Base-by-base conservation (phyloP, 192 early-diverging fungal species). In the Gonapodya sp. region DNA sequence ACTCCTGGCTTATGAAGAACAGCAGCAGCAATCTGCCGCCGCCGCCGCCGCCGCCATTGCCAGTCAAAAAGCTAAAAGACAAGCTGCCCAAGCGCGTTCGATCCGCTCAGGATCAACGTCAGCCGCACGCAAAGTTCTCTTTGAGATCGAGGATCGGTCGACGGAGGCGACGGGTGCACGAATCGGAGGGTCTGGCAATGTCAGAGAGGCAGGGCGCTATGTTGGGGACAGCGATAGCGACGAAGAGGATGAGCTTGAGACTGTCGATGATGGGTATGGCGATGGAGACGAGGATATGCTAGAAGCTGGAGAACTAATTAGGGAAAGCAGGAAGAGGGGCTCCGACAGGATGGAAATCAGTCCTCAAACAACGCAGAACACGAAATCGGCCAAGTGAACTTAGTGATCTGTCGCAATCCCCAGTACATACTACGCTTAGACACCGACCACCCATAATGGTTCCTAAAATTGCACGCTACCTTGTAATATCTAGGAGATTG, bases 1-100 rank as follows among this genome's bases (percentile, higher is more conserved):
- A 35, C 81, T 86, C 31, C 84, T 91, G 8, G 89, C 89, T 2
- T 80, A 81, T 73, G 89, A 90, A 79, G 89, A 90, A 80, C 46
- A 73, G 77, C 34, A 78, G 34, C 34, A 78, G 24, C 77, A 78
- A 78, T 35, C 77, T 78, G 36, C 36, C 36, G 34, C 34, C 33
- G 36, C 77, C 36, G 36, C 36, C 36, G 77, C 36, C 24, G 36
- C 77, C 2, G 36, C 77, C 2, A 33, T 33, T 14, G 77, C 33
- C 77, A n/a, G 8, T 2, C 34, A 78, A 33, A 35, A 35, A 36
- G n/a, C 36, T 75, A 24, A 81, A 82, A 36, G 34, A 24, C 36
- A 0, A 36, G 34, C 72, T 80, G 79, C 36, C 36, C 16, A 72
- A 31, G 33, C 18, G 18, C 35, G 35, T n/a, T 30, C 14, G 36